Conservation (phyloP, 2,329 filamentous ascomycete species). For the Lachnellula willkommii region DNA sequence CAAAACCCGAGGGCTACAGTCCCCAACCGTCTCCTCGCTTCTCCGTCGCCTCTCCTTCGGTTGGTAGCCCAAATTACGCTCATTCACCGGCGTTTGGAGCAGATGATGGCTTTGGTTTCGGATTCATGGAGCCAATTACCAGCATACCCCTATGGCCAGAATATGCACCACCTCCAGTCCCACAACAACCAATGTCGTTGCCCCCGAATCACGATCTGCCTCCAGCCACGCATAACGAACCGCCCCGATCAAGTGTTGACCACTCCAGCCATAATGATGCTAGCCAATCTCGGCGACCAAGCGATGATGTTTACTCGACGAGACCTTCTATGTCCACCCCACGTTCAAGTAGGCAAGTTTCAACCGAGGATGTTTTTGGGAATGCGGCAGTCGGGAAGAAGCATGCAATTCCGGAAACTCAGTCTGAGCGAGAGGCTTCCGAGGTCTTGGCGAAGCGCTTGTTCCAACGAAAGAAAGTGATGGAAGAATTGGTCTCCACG, state of each 20-base stretch:
- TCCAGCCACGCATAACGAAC: conserved; percentile 16
- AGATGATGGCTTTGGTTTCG: conserved; percentile 23
- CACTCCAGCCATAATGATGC: conserved; percentile 24
- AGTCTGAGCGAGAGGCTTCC: conserved; percentile 38
- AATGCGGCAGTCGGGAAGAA: conserved; percentile 2
- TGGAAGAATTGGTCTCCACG: conserved; percentile 89
- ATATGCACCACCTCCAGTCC: conserved; percentile 20
- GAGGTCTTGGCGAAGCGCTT: conserved; percentile 65
- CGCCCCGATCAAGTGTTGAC: conserved; percentile 24
- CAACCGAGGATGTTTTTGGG: conserved; percentile 18
- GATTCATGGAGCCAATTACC: conserved; percentile 16
- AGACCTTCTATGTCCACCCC: conserved; percentile 28
- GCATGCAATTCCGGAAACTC: conserved; percentile 9
- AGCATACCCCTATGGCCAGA: conserved; percentile 19
- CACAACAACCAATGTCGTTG: conserved; percentile 7
- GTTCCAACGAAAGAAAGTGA: conserved; percentile 72
- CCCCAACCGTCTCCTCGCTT: conserved; percentile 22
- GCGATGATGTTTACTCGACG: conserved; percentile 28
- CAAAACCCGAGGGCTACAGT: conserved; percentile 25
- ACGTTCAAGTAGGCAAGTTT: conserved; percentile 30
- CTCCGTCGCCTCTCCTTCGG: conserved; percentile 2
- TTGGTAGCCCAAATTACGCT: conserved; percentile 11
- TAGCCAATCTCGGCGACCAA: conserved; percentile 24
- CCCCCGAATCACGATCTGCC: conserved; percentile 18
- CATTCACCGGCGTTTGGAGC: conserved; percentile 22